Conservation (phyloP, 106 monocot species). For the Chionographis japonica region DNA sequence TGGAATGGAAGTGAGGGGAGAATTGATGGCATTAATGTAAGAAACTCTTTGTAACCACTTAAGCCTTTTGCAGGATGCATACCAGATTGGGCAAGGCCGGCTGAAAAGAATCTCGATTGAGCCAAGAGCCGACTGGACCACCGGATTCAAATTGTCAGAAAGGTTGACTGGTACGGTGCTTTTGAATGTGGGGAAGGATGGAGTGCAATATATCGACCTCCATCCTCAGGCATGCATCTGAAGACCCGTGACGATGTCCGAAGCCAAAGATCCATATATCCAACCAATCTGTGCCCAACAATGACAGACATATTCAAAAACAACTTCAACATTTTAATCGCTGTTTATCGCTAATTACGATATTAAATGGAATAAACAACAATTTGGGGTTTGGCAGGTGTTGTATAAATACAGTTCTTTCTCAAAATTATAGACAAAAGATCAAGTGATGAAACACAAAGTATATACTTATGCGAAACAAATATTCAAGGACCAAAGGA, state of each 20-base stretch:
- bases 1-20: constrained; percentile 34
- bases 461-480: too few relatives aligned
- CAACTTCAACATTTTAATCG: too few relatives aligned
- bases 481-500: too few relatives aligned
- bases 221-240: constrained; percentile 33
- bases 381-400: too few relatives aligned
- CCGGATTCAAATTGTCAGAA: constrained; percentile 19
- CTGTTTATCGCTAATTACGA: too few relatives aligned
- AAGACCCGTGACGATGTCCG: constrained; percentile 11
- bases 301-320: neutral
- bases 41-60: constrained; percentile 14
- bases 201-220: constrained; percentile 32
- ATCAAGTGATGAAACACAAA: too few relatives aligned
- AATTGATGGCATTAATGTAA: constrained; percentile 19
- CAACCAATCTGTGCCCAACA: constrained; percentile 21
- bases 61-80: constrained; percentile 11
- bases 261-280: constrained; percentile 19
- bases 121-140: constrained; percentile 18
- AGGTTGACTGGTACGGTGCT: constrained; percentile 10
- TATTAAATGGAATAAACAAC: too few relatives aligned
- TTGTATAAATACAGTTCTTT: too few relatives aligned
- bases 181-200: constrained; percentile 16
- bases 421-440: too few relatives aligned
- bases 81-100: constrained; percentile 27
- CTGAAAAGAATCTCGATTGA: constrained; percentile 27